These are phyloP conservation scores for Pholiota adiposa DNA, from an alignment of 1,284 basidiomycete species.

Conservation along the genomic window DNA sequence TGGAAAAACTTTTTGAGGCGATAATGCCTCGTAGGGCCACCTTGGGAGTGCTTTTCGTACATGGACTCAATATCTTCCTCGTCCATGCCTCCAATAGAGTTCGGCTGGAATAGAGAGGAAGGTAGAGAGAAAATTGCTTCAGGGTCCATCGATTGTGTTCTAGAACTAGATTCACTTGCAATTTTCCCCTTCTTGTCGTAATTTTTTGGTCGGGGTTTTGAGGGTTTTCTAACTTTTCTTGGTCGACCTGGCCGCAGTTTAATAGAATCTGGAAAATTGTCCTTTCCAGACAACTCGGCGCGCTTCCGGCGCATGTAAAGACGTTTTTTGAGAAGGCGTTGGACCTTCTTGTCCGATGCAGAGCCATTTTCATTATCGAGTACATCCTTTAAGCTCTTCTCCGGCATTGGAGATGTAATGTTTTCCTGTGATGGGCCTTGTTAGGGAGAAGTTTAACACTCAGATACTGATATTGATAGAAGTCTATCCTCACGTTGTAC, in stretches of 20 bases:
- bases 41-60: constrained; percentile 19
- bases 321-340: constrained; percentile 61
- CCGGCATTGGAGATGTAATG: background rate
- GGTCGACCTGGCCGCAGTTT: constrained; percentile 55
- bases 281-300: constrained; percentile 48
- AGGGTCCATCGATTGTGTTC: background rate
- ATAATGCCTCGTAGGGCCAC: constrained; percentile 48
- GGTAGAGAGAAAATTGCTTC: background rate
- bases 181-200: constrained; percentile 21
- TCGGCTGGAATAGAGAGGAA: background rate
- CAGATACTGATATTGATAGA: background rate
- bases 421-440: background rate
- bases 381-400: background rate
- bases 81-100: background rate
- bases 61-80: constrained; percentile 8
- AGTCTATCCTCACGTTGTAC: background rate
- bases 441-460: background rate
- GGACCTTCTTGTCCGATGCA: constrained; percentile 33
- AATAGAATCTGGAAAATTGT: constrained; percentile 32
- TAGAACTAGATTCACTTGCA: background rate
- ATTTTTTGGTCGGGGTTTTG: constrained; percentile 35
- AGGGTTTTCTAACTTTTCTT: constrained; percentile 24
- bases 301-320: constrained; percentile 76
- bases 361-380: background rate
- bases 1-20: constrained; percentile 46